Conservation (phyloP, 176 grass and related monocot species). For the Paspalum vaginatum region DNA sequence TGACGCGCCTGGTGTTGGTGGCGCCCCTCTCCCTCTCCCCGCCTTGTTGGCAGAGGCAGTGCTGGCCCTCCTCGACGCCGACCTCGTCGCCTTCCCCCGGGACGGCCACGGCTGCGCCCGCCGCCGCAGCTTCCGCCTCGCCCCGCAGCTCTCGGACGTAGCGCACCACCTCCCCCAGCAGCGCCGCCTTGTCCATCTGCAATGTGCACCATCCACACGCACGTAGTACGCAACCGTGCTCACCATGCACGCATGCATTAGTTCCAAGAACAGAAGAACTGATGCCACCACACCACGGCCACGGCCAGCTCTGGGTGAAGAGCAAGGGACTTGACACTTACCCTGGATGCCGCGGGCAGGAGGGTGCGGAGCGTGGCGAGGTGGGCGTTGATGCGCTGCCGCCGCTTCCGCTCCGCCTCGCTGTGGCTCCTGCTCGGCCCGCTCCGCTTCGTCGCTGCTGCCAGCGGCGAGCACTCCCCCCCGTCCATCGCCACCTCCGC, state of each 20-base stretch:
- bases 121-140: conserved; percentile 53
- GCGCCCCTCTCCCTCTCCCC: conserved; percentile 11
- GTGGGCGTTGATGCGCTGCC: conserved; percentile 91
- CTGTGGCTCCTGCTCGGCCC: conserved; percentile 68
- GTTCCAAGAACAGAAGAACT: not conserved
- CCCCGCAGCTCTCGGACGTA: conserved; percentile 66
- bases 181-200: conserved; percentile 87
- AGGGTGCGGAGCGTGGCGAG: conserved; percentile 84
- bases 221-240: not conserved
- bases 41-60: conserved; percentile 5
- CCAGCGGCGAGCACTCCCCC: conserved; percentile 34
- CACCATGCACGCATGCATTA: not conserved
- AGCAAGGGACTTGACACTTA: conserved; percentile 4
- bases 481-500: conserved; percentile 40
- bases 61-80: conserved; percentile 58
- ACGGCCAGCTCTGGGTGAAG: not conserved
- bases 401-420: conserved; percentile 85
- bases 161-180: conserved; percentile 83
- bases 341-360: conserved; percentile 78
- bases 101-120: conserved; percentile 55
- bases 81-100: conserved; percentile 80
- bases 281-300: not conserved
- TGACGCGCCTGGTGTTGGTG: conserved; percentile 37
- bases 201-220: not conserved
- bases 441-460: conserved; percentile 14